A percentile compares a stretch with the other conserved stretches of the same genome.
Evolutionary conservation across 1,284 basidiomycete genomes (phyloP).

Genomic region (Ustilago esculenta): DNA sequence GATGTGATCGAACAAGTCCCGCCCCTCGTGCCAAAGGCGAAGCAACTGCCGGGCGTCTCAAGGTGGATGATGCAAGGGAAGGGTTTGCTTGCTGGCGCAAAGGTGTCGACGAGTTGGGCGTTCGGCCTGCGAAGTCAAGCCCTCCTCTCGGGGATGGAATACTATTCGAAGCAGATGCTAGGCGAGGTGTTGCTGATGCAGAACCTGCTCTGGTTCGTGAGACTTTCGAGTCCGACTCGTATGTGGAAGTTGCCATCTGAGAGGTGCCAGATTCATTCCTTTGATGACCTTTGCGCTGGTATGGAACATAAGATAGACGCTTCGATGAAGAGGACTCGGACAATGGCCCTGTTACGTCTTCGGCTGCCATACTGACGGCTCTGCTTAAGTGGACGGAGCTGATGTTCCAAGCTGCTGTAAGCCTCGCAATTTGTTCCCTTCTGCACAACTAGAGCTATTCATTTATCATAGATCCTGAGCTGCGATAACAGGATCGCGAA

Average conservation of each 20-base stretch:
- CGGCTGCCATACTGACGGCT: constrained; percentile 8
- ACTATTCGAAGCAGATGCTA: neutral
- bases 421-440: neutral
- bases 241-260: neutral
- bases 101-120: constrained; percentile 8
- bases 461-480: too few relatives aligned
- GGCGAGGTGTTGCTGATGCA: constrained; percentile 4
- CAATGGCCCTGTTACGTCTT: constrained; percentile 10
- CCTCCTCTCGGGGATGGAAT: neutral
- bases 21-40: constrained; percentile 22
- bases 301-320: constrained; percentile 43
- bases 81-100: constrained; percentile 2
- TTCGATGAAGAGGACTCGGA: constrained; percentile 24
- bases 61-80: constrained; percentile 6
- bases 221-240: neutral
- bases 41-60: constrained; percentile 19
- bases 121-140: too few relatives aligned
- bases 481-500: too few relatives aligned
- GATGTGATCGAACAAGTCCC: constrained; percentile 18
- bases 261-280: constrained; percentile 26
- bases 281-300: constrained; percentile 38
- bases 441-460: too few relatives aligned
- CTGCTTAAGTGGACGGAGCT: neutral
- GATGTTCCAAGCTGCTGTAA: neutral
- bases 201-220: neutral